phyloP scores from a whole-genome alignment of 2,329 filamentous ascomycete genomes.

The Pestalotiopsis sp. region DNA sequence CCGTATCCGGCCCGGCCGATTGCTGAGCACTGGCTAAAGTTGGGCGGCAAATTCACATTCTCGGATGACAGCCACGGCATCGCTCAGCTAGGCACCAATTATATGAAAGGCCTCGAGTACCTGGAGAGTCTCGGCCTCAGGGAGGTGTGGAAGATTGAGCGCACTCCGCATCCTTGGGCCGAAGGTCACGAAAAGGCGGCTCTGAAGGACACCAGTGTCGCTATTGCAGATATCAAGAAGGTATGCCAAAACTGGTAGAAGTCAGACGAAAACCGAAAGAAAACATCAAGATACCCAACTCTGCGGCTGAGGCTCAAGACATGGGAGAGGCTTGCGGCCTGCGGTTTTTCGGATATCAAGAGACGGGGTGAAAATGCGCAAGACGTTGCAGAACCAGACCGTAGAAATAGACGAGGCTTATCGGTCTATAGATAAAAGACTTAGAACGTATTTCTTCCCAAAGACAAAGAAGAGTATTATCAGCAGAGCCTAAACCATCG shows the following conservation, averaged over 20 bases:
- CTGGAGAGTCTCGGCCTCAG: constrained; percentile 67
- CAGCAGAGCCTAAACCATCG: too few relatives aligned
- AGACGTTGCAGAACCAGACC: too few relatives aligned
- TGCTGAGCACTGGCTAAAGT: constrained; percentile 73
- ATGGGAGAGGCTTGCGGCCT: background rate
- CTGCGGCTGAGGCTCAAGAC: background rate
- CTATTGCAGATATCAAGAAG: constrained; percentile 29
- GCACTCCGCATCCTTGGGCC: constrained; percentile 33
- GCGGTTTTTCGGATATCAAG: too few relatives aligned
- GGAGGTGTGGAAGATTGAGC: constrained; percentile 61
- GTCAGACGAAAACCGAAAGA: background rate
- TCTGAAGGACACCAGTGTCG: constrained; percentile 46
- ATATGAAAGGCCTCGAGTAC: constrained; percentile 70
- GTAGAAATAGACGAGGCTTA: too few relatives aligned
- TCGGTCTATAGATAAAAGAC: too few relatives aligned
- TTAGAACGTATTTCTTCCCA: too few relatives aligned
- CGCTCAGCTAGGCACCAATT: constrained; percentile 86
- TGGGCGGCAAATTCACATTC: constrained; percentile 83
- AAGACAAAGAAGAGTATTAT: too few relatives aligned
- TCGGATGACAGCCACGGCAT: constrained; percentile 95
- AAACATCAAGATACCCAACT: background rate
- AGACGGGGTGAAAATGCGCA: too few relatives aligned
- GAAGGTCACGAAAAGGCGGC: constrained; percentile 32
- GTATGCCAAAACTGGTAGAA: background rate
- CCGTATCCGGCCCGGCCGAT: constrained; percentile 84